Conservation (phyloP, 306 rosid species). For the Leucaena leucocephala region DNA sequence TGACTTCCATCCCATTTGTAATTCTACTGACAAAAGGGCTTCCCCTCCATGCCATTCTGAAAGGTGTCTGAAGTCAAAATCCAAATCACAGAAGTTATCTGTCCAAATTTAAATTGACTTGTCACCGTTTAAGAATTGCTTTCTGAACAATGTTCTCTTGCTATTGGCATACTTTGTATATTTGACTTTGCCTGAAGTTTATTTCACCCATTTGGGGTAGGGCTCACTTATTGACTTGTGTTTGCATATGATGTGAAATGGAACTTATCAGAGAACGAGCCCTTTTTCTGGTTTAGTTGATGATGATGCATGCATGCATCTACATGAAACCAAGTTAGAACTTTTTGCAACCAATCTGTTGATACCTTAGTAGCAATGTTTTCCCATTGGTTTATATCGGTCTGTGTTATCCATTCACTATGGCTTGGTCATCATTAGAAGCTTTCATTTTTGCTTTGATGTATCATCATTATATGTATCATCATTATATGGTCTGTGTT, state of each 20-base stretch:
- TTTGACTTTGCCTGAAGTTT: not conserved
- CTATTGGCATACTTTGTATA: not conserved
- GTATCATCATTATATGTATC: not conserved
- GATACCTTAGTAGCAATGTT: not conserved
- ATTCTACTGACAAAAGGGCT: not conserved
- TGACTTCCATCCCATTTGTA: not conserved
- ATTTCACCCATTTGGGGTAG: not conserved
- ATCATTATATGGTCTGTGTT: constrained; percentile 13
- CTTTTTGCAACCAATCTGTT: not conserved
- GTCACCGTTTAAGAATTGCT: not conserved
- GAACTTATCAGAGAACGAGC: constrained; percentile 1
- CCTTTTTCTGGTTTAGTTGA: not conserved
- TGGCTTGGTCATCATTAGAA: not conserved
- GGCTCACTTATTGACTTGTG: not conserved
- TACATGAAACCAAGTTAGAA: not conserved
- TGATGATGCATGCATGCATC: not conserved
- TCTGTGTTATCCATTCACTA: not conserved
- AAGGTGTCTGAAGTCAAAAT: not conserved
- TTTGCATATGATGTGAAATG: not conserved
- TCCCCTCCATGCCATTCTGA: not conserved
- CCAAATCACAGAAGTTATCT: not conserved
- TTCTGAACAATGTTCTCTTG: not conserved
- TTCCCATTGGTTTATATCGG: not conserved
- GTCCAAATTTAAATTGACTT: not conserved
- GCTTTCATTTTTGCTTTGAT: not conserved